Evolutionary conservation across 1,139 yeast genomes (phyloP).

Genomic region (Debaryomyces robertsiae): DNA sequence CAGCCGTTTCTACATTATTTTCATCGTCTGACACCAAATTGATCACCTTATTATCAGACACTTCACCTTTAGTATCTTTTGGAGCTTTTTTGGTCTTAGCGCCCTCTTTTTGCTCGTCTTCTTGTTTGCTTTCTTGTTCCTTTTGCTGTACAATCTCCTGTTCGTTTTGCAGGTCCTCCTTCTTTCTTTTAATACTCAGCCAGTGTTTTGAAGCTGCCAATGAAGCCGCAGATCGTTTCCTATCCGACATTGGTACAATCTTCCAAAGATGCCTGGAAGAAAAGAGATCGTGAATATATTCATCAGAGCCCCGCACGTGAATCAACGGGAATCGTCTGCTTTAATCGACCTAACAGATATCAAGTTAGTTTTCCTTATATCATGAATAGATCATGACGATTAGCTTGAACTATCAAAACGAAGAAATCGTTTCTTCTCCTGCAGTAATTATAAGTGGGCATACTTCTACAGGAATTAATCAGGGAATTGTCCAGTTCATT

Average conservation of each 20-base stretch:
- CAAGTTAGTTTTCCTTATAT: too few relatives aligned
- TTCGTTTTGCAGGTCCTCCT: constrained; percentile 2
- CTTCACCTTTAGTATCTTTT: constrained; percentile 3
- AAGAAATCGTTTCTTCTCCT: constrained; percentile 47
- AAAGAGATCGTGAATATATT: not conserved
- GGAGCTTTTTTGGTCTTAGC: constrained; percentile 2
- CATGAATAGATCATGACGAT: constrained; percentile 25
- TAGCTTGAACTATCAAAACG: constrained; percentile 35
- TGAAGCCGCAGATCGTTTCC: constrained; percentile 27
- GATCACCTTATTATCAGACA: constrained; percentile 6
- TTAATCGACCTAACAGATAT: too few relatives aligned
- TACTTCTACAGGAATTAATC: constrained; percentile 20
- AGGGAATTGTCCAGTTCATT: constrained; percentile 35
- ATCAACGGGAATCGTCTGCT: too few relatives aligned
- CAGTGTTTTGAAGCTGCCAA: constrained; percentile 31
- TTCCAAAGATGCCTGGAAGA: too few relatives aligned
- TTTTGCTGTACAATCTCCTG: not conserved
- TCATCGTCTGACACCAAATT: constrained; percentile 3
- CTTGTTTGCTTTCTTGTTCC: not conserved
- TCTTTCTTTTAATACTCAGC: constrained; percentile 17
- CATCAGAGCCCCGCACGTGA: not conserved
- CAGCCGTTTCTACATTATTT: not conserved
- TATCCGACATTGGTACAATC: not conserved
- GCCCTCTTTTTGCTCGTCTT: not conserved
- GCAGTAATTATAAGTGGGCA: constrained; percentile 41